Evolutionary conservation across 129 eudicot species (phyloP).

Genomic region (Tagetes patula): DNA sequence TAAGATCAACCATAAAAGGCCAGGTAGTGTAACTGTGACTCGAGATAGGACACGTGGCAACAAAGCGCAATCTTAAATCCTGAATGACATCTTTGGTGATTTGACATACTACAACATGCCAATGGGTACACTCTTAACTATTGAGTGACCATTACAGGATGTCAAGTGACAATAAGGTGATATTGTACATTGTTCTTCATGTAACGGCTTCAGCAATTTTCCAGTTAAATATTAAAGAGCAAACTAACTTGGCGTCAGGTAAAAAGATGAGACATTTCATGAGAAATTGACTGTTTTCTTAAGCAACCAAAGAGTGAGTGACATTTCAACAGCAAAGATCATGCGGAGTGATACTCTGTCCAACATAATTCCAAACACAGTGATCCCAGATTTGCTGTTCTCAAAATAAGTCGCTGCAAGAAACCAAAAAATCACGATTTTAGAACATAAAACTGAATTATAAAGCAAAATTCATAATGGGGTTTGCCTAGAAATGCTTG

Average conservation of each 20-base stretch:
- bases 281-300: constrained; percentile 69
- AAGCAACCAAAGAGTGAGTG: constrained; percentile 83
- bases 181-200: not conserved
- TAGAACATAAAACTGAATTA: not conserved
- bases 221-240: not conserved
- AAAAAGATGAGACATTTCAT: constrained; percentile 6
- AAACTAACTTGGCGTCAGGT: constrained; percentile 8
- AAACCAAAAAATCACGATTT: constrained; percentile 19
- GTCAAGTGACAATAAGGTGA: not conserved
- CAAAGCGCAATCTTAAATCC: not conserved
- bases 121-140: constrained; percentile 10
- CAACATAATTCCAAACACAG: constrained; percentile 80
- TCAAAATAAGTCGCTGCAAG: constrained; percentile 84
- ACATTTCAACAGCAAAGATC: constrained; percentile 64
- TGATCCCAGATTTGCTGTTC: constrained; percentile 86
- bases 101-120: constrained; percentile 10
- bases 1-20: constrained; percentile 17
- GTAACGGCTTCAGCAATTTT: constrained; percentile 12
- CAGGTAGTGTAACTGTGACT: constrained; percentile 18
- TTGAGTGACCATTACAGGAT: constrained; percentile 4
- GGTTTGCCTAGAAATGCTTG: not conserved
- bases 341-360: constrained; percentile 72
- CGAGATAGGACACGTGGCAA: constrained; percentile 9
- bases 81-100: constrained; percentile 16
- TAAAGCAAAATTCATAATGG: not conserved